Percentiles rank a stretch among this genome's conserved stretches.
Evolutionary conservation across 805 yeast genomes (phyloP).

Genomic region (Nakazawaea ernobii): DNA sequence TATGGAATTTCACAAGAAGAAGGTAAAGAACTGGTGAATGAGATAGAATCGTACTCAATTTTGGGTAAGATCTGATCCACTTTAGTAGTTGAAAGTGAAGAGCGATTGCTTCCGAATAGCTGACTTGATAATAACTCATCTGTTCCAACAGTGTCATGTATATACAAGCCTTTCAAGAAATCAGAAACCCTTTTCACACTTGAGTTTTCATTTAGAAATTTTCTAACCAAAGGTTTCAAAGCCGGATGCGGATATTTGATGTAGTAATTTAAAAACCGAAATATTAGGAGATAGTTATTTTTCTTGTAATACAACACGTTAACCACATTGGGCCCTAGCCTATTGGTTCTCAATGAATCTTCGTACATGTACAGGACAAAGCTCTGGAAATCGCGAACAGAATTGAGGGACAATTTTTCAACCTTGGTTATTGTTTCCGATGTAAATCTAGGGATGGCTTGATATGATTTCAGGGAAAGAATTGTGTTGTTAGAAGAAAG

Average conservation of each 20-base stretch:
- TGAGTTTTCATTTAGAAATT: slow-evolving; percentile 12
- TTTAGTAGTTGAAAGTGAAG: not conserved
- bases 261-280: slow-evolving; percentile 22
- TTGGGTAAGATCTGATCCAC: not conserved
- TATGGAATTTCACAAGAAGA: not conserved
- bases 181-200: not conserved
- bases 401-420: not conserved
- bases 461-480: not conserved
- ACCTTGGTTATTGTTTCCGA: slow-evolving; percentile 1
- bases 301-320: slow-evolving; percentile 11
- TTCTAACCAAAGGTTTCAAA: slow-evolving; percentile 14
- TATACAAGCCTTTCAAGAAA: slow-evolving; percentile 14
- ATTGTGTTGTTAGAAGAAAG: not conserved
- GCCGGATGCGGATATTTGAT: slow-evolving; percentile 26
- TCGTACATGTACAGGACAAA: slow-evolving; percentile 17
- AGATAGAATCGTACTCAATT: not conserved
- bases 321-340: slow-evolving; percentile 13
- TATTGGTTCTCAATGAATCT: slow-evolving; percentile 12
- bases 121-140: slow-evolving; percentile 24
- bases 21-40: not conserved
- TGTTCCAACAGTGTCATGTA: slow-evolving; percentile 15
- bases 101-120: slow-evolving; percentile 14
- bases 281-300: slow-evolving; percentile 13
- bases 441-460: slow-evolving; percentile 3
- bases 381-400: slow-evolving; percentile 19